Evolutionary conservation across 805 yeast genomes (phyloP), one percentile per base, ranked within the genome.

Genomic region (Grigorovia transvaalensis): DNA sequence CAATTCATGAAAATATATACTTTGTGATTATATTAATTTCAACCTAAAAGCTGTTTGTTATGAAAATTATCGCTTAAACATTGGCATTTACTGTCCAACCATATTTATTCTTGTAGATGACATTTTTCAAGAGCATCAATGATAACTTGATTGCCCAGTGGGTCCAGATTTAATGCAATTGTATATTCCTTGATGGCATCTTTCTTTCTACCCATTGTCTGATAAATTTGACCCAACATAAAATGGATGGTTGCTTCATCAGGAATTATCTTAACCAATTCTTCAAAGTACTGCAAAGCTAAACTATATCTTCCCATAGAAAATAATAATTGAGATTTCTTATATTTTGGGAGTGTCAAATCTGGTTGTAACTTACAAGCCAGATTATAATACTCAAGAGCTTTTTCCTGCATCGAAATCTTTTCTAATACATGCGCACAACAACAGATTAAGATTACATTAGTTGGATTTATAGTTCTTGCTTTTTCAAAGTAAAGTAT

Each of bases 191-290:
- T 81, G 29, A 91, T 77, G 1, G 99, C 98, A 56, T 77, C 82
- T 58, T 79, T 80, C 59, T 81, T 84, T 54, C 86, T 81, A 30
- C 83, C 82, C 56, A 84, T 79, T 33, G 84, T 77, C 59, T 83
- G 86, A 74, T 89, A 88, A 51, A 90, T 74, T 61, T 88, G 88
- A 11, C 97, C 99, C 46, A 93, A 72, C 44, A 90, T 70, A 67
- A 85, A 88, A 67, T 91, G 98, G 29, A 91, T 96, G 50, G 88
- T 82, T 0, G 96, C 95, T 65, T 91, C 98, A 65, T 91, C 95
- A 0, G 99, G 97, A 0, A 95, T 96, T 51, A 88, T 69, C 29
- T 79, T 77, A 56, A 78, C 80, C 50, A 93, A 75, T 47, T 75
- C 74, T 61, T 86, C 89, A 63, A 93, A 85, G 63, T 82, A 86